Percentiles rank a stretch among this genome's conserved stretches.
phyloP scores from a whole-genome alignment of 257 asterid genomes.

The Forsythia suspensa region DNA sequence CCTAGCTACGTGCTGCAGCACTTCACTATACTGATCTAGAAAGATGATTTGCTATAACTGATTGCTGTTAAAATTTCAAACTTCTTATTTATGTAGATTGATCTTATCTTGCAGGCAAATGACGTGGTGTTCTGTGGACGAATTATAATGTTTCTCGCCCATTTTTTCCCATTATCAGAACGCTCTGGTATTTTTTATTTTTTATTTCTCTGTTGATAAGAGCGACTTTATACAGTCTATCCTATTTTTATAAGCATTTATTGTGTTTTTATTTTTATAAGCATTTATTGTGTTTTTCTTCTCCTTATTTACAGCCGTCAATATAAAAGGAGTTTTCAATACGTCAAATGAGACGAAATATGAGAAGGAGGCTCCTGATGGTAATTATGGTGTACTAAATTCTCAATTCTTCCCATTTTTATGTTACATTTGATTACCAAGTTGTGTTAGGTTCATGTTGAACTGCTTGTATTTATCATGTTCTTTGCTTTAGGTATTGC shows the following conservation, averaged over 20 bases:
- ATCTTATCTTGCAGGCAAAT: slow-evolving; percentile 71
- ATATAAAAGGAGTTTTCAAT: slow-evolving; percentile 96
- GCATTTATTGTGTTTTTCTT: slow-evolving; percentile 29
- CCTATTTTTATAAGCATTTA: slow-evolving; percentile 18
- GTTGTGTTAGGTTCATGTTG: slow-evolving; percentile 14
- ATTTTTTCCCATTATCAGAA: slow-evolving; percentile 93
- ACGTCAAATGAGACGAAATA: slow-evolving; percentile 96
- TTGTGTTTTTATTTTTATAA: slow-evolving; percentile 22
- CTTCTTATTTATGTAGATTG: slow-evolving; percentile 17
- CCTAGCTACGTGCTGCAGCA: background rate
- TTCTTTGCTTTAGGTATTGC: slow-evolving; percentile 68
- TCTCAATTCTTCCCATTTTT: slow-evolving; percentile 7
- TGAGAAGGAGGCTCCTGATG: slow-evolving; percentile 85
- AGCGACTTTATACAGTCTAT: background rate
- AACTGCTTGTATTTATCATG: slow-evolving; percentile 13
- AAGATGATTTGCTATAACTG: background rate
- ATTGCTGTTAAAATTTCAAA: slow-evolving; percentile 10
- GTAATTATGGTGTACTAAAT: slow-evolving; percentile 39
- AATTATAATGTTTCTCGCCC: slow-evolving; percentile 98
- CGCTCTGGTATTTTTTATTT: slow-evolving; percentile 83
- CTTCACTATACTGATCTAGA: background rate
- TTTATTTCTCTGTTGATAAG: background rate
- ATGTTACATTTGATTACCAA: slow-evolving; percentile 7
- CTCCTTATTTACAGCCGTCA: slow-evolving; percentile 69
- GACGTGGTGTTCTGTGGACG: slow-evolving; percentile 99